A percentile compares a stretch with the other conserved stretches of the same genome.
phyloP scores from a whole-genome alignment of 2,329 filamentous ascomycete genomes.

The Aspergillus tanneri region DNA sequence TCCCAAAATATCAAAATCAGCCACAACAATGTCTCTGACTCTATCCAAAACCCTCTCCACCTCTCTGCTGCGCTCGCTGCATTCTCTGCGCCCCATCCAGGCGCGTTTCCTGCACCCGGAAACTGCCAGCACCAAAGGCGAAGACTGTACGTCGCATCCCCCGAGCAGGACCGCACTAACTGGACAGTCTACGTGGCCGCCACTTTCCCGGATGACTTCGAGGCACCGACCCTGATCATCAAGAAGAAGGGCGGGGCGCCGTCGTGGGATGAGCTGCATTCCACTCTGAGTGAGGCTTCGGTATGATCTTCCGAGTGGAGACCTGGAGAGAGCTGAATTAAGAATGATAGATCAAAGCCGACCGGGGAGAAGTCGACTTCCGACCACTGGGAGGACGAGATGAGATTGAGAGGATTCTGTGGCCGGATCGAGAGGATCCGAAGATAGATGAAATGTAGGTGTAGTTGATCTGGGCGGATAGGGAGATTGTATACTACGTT shows the following conservation, averaged over 20 bases:
- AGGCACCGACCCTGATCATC: slow-evolving; percentile 10
- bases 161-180: not conserved
- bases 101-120: slow-evolving; percentile 3
- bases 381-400: not conserved
- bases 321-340: not conserved
- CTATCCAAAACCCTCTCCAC: not conserved
- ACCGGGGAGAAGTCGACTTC: slow-evolving; percentile 16
- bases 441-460: slow-evolving; percentile 16
- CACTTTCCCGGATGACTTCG: slow-evolving; percentile 13
- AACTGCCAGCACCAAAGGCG: slow-evolving; percentile 6
- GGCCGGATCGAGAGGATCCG: slow-evolving; percentile 10
- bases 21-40: not conserved
- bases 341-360: slow-evolving; percentile 14
- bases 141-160: slow-evolving; percentile 7
- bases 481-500: too few relatives aligned
- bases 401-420: slow-evolving; percentile 11
- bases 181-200: slow-evolving; percentile 12
- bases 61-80: not conserved
- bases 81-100: not conserved
- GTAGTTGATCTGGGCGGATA: not conserved
- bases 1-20: not conserved
- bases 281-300: slow-evolving; percentile 14
- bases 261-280: slow-evolving; percentile 16
- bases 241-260: not conserved
- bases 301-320: not conserved